Evolutionary conservation across 2,329 filamentous ascomycete species (phyloP), one percentile per base, ranked within the genome.

Genomic region (Aspergillus brunneoviolaceus): DNA sequence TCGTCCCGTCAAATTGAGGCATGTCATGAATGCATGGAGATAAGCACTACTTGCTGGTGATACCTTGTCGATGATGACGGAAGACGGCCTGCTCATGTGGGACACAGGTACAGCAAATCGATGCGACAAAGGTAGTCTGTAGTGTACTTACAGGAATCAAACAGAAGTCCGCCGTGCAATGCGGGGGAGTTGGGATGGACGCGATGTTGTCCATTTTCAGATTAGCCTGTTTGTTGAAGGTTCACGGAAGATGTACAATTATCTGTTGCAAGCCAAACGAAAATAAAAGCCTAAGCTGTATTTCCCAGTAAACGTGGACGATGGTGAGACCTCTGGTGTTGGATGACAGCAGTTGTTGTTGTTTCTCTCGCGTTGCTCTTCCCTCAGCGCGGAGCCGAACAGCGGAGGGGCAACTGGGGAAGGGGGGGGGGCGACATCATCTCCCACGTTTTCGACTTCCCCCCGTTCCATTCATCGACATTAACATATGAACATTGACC

Each of bases 151-250:
- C 88, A 2, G 93, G 93, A 62, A 97, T 89, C 66, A 97, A 82
- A 76, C 93, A 97, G 75, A 97, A 96, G 78, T 97, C 93, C 60
- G 89, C 93, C 57, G 89, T 91, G 77, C 91, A 96, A 59, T 87
- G 80, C 58, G 85, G 80, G 4, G 93, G 93, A 1, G 91, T 94
- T 47, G 73, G 70, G 52, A 77, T 72, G 6, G 66, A 67, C 14
- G 62, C 56, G 21, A 69, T 67, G n/a, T 64, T 67, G 33, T 65
- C 60, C 69, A 70, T 71, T 25, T 55, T 57, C 39, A 47, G 48
- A 9, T 45, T 16, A 3, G 19, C 14, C 14, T 35, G 33, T 3
- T 35, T 35, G 11, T 16, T 11, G 33, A 12, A 35, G 11, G 5
- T 16, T 35, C 12, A 6, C 33, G 5, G 33, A 35, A 16, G 14